A percentile compares a stretch with the other conserved stretches of the same genome.
Conservation (phyloP, 2,329 filamentous ascomycete species). For the Colletotrichum sp. region DNA sequence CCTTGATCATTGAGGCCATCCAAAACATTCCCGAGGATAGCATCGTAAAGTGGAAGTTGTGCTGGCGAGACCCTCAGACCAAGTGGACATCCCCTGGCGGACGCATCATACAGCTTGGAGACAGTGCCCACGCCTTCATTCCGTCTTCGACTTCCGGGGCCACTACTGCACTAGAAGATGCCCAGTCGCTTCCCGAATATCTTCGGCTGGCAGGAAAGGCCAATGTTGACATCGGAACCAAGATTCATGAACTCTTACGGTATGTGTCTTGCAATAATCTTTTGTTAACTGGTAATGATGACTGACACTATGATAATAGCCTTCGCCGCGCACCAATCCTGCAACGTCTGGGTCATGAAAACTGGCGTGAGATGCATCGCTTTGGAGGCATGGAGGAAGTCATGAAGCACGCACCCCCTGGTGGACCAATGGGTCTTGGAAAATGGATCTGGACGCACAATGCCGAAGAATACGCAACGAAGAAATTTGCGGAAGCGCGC, state of each 20-base stretch:
- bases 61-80: conserved; percentile 16
- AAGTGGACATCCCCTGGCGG: conserved; percentile 18
- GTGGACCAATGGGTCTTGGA: not conserved
- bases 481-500: not conserved
- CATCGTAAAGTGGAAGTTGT: conserved; percentile 21
- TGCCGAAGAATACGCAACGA: not conserved
- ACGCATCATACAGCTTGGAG: conserved; percentile 24
- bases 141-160: conserved; percentile 24
- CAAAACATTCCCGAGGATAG: not conserved
- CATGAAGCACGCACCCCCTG: not conserved
- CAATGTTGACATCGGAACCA: not conserved
- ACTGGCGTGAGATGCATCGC: not conserved
- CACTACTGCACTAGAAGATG: conserved; percentile 25
- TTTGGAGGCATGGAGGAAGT: not conserved
- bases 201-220: conserved; percentile 11
- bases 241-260: not conserved
- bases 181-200: conserved; percentile 21
- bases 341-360: not conserved
- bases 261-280: not conserved
- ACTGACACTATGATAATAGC: not conserved
- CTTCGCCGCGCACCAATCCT: not conserved
- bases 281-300: rapidly evolving
- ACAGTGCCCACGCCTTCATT: conserved; percentile 23
- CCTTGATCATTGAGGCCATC: not conserved
- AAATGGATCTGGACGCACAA: conserved; percentile 1